Evolutionary conservation across 2,329 filamentous ascomycete genomes (phyloP), one percentile per base, ranked within the genome.

Genomic region (Claviceps capensis): DNA sequence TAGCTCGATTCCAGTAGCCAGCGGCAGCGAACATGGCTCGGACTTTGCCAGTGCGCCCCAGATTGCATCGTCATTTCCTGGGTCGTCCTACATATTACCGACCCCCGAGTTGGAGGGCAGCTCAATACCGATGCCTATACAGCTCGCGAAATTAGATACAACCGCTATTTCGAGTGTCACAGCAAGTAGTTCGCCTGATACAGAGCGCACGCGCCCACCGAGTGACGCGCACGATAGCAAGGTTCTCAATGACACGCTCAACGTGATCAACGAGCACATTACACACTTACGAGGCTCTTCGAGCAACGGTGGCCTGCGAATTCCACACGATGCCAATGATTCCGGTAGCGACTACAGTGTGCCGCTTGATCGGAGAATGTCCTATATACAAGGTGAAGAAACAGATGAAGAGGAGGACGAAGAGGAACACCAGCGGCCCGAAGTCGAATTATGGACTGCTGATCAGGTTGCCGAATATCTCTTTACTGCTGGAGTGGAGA

Each of bases 401-500:
- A 96, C 90, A 1, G 91, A 97, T 60, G 89, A 96, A 61, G 93
- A 97, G 67, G 93, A 97, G 66, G 93, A 97, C 66, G 82, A 86
- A 36, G 76, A 71, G 13, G 63, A 77, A n/a, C 82, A 88, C 58
- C 85, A 72, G 13, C 72, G 76, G 16, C 72, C 78, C 37, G 85
- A 96, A 64, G 88, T 98, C 23, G 79, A 83, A 61, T 67, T 72
- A 2, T 98, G 93, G 93, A 81, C 77, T 30, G 80, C 89, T 1
- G 79, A 82, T 57, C 81, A 93, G 55, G 91, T 96, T 19, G 88
- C 91, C 36, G 88, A 94, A 61, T 91, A 95, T 63, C 74, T 98
- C 42, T 90, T 93, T 59, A 85, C 86, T 1, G 73, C 82, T 4
- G 90, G 89, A 6, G 85, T 97, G 7, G 91, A 97, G 65, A 82